Percentiles rank a stretch among this genome's conserved stretches.
Conservation (phyloP, 2,329 filamentous ascomycete species). For the Aspergillus candidus region DNA sequence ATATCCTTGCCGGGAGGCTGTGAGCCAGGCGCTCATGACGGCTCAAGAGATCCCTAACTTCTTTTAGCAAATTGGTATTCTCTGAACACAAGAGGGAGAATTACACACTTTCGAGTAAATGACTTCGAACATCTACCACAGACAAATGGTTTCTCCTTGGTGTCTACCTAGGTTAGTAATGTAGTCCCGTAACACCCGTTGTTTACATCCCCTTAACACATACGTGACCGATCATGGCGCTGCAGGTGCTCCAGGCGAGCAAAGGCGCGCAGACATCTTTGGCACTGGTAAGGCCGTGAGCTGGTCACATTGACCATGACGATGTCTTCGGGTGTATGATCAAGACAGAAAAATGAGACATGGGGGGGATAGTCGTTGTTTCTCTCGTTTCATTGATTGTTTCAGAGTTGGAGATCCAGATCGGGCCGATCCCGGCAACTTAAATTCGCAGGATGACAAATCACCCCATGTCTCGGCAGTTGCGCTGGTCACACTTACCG, state of each 20-base stretch:
- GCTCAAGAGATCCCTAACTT: slow-evolving; percentile 24
- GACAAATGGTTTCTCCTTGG: slow-evolving; percentile 30
- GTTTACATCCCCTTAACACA: slow-evolving; percentile 1
- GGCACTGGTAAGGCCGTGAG: slow-evolving; percentile 21
- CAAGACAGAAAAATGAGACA: slow-evolving; percentile 1
- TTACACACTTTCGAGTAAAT: slow-evolving; percentile 29
- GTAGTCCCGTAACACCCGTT: slow-evolving; percentile 2
- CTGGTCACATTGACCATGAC: slow-evolving; percentile 16
- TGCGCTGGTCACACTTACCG: too few species aligned
- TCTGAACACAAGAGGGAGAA: too few species aligned
- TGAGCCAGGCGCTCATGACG: slow-evolving; percentile 29
- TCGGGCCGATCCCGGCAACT: too few species aligned
- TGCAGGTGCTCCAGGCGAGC: slow-evolving; percentile 32
- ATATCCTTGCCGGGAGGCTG: slow-evolving; percentile 12
- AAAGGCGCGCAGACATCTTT: slow-evolving; percentile 26
- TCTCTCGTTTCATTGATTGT: not conserved
- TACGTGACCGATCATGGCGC: slow-evolving; percentile 32
- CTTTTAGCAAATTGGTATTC: slow-evolving; percentile 2
- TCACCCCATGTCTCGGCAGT: too few species aligned
- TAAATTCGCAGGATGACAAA: too few species aligned
- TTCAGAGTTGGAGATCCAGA: too few species aligned
- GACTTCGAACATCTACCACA: slow-evolving; percentile 28
- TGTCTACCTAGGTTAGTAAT: slow-evolving; percentile 19
- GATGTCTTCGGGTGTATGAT: not conserved
- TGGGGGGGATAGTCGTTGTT: not conserved